phyloP scores from a whole-genome alignment of 306 rosid species.

The Lathyrus tuberosus region DNA sequence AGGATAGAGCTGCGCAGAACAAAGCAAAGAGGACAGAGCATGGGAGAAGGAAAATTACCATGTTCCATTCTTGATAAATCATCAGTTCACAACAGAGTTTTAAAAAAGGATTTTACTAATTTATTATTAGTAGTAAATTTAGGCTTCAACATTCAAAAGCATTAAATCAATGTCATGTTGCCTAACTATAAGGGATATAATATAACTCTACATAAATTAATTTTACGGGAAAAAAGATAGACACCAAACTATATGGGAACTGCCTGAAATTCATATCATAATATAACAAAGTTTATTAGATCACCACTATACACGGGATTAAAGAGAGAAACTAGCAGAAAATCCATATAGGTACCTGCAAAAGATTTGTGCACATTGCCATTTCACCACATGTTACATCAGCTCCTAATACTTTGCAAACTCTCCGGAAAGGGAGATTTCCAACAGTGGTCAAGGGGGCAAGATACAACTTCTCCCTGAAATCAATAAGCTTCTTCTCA shows the following conservation, averaged over 20 bases:
- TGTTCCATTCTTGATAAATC: slow-evolving; percentile 17
- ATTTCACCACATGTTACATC: slow-evolving; percentile 96
- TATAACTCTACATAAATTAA: slow-evolving; percentile 10
- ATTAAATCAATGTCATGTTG: not conserved
- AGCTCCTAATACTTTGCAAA: slow-evolving; percentile 88
- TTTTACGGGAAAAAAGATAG: not conserved
- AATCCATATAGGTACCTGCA: slow-evolving; percentile 63
- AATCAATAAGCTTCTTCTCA: slow-evolving; percentile 90
- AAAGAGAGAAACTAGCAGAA: slow-evolving; percentile 35
- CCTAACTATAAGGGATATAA: slow-evolving; percentile 9
- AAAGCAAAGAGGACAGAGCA: slow-evolving; percentile 3
- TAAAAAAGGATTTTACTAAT: not conserved
- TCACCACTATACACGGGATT: not conserved
- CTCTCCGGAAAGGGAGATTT: slow-evolving; percentile 96
- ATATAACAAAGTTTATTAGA: not conserved
- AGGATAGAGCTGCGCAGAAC: not conserved
- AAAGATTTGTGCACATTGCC: slow-evolving; percentile 97
- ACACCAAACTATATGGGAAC: not conserved
- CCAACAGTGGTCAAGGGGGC: slow-evolving; percentile 98
- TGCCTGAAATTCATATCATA: slow-evolving; percentile 1
- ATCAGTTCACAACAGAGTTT: slow-evolving; percentile 23
- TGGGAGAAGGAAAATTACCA: not conserved
- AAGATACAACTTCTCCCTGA: slow-evolving; percentile 82
- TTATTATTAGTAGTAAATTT: slow-evolving; percentile 13
- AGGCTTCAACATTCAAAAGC: slow-evolving; percentile 13